Base-by-base conservation (phyloP, 2,329 filamentous ascomycete species). In the Neofusicoccum sp. region DNA sequence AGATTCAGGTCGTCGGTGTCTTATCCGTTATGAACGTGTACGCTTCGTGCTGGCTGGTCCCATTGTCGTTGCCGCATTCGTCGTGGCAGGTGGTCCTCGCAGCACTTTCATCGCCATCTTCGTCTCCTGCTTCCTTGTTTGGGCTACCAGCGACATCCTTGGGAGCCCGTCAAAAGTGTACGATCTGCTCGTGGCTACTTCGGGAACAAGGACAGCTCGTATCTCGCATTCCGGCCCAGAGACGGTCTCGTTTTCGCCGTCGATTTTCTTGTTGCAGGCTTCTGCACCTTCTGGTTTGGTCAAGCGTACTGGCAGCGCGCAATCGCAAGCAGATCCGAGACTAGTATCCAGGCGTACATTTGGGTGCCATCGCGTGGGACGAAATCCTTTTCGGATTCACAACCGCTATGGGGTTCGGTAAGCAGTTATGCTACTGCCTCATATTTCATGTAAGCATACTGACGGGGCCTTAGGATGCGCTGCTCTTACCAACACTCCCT, bases 221-320 rank as follows among this genome's bases (percentile, higher is more conserved):
- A 82, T 61, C 64, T 86, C 54, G 85, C 83, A 0, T 82, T 86
- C 80, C 82, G 78, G 0, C 82, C 80, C 2, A 79, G 81, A 51
- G 53, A 81, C 73, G 80, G 75, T 1, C 80, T 83, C 0, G 68
- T 82, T 0, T 83, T 83, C 16, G 80, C 78, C 0, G 82, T 82
- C 2, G 56, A 71, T 82, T 1, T 80, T 80, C 54, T 75, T 76
- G 1, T 74, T 14, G 24, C 40, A 16, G 56, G 56, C 9, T 58
- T 58, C 43, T 48, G 41, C 33, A 47, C 41, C 24, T 41, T 58
- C n/a, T 58, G 56, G 56, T 33, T 58, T 9, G 56, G 48, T 11
- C 56, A 58, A 24, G 56, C 56, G 6, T 58, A 48, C 77, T 4
- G 75, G 77, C 33, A 83, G 83, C 53, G 82, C 83, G 53, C 81